Conservation (phyloP, 169 alveolate species). For the Eimeria maxima region DNA sequence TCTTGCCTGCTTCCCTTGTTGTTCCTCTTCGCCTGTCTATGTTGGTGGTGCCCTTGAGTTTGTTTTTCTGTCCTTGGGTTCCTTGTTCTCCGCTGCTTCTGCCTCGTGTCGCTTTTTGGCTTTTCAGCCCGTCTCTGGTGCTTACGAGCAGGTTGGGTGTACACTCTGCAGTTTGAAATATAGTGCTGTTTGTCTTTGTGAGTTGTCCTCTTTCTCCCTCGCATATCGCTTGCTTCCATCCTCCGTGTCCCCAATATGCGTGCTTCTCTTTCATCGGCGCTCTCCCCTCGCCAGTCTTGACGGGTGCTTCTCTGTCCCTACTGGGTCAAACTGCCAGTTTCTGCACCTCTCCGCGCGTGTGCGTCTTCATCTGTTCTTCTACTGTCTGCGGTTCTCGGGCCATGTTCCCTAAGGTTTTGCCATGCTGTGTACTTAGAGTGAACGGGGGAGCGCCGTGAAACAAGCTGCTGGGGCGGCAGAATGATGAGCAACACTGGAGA, state of each 20-base stretch:
- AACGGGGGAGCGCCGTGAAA: neutral
- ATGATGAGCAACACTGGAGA: neutral
- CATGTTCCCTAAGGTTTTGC: neutral
- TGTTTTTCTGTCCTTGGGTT: neutral
- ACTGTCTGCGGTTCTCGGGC: neutral
- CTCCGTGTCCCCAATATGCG: neutral
- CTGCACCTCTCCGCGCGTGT: neutral
- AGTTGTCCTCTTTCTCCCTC: neutral
- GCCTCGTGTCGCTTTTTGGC: neutral
- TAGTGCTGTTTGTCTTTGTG: neutral
- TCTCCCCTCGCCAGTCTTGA: neutral
- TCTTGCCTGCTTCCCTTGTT: neutral
- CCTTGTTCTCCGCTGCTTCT: neutral
- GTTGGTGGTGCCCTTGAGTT: neutral
- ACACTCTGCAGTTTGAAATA: neutral
- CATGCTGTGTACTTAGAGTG: neutral
- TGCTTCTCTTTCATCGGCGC: neutral
- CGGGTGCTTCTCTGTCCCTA: neutral
- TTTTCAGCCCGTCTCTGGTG: neutral
- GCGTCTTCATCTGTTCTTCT: neutral
- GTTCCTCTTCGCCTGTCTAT: neutral
- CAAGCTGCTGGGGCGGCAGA: neutral
- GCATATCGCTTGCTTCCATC: neutral
- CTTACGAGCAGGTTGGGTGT: neutral
- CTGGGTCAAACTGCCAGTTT: neutral